phyloP scores from a whole-genome alignment of 805 yeast species.

The Saccharomycopsis javanensis region DNA sequence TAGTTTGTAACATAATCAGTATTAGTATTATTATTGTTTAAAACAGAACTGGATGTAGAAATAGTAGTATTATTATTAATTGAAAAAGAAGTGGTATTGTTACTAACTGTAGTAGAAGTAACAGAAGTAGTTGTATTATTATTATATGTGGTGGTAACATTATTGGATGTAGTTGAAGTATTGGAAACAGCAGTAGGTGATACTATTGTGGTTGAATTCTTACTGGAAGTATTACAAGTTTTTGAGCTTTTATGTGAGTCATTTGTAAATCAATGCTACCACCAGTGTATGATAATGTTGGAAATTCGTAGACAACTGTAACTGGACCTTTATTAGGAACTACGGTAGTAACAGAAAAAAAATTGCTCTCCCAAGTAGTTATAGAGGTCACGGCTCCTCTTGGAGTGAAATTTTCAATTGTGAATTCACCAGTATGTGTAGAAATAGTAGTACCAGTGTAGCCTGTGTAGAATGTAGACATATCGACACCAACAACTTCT shows the following conservation, averaged over 20 bases:
- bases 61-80: neutral
- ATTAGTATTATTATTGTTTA: neutral
- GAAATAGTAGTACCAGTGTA: slow-evolving; percentile 9
- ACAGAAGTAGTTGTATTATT: neutral
- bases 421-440: neutral
- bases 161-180: neutral
- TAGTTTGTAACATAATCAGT: neutral
- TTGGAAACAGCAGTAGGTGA: neutral
- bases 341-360: neutral
- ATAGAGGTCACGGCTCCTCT: neutral
- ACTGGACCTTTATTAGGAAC: neutral
- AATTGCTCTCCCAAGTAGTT: neutral
- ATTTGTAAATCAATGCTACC: neutral
- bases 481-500: neutral
- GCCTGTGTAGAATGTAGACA: neutral
- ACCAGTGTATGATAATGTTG: neutral
- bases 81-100: neutral
- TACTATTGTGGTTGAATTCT: neutral
- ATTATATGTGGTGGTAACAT: neutral
- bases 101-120: neutral
- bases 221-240: neutral
- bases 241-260: neutral
- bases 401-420: neutral
- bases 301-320: slow-evolving; percentile 1
- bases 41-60: neutral